Evolutionary conservation across 1,284 basidiomycete genomes (phyloP), one percentile per base, ranked within the genome.

Genomic region (Ceratobasidium sp.): DNA sequence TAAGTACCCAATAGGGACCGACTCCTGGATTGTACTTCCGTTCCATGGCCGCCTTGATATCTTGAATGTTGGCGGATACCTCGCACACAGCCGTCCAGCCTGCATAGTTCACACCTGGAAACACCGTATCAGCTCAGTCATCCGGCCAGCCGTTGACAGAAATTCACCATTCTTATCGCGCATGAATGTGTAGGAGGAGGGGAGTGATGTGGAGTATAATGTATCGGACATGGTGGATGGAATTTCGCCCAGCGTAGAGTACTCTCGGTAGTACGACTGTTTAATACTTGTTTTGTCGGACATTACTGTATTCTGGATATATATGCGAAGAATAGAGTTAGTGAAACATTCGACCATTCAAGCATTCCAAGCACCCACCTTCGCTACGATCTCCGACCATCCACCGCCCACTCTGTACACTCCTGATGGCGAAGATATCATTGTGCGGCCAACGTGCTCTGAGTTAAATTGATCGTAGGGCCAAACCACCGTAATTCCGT

Each of bases 321-420:
- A 14, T 13, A 11, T 11, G 46, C 31, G 2, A n/a, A n/a, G n/a
- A n/a, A 31, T 11, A 19, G 2, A 6, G 3, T 34, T 6, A 6
- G 31, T 34, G 2, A 34, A 34, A 34, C 31, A 34, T 2, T 6
- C 31, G 27, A 56, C 6, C 5, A 11, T 56, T 16, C 9, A 4
- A 14, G 46, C 46, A 48, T 48, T 16, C 3, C n/a, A 48, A 48
- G 22, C n/a, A n/a, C n/a, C n/a, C 22, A 65, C 63, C 63, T 65
- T 22, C 7, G 24, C 48, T n/a, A 65, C 46, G n/a, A 65, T 65
- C 31, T 65, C 48, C 0, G 43, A 65, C 63, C 63, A 65, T 9
- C 48, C 46, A 14, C 27, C 63, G 6, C 2, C 13, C 1, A 65
- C 27, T 1, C 8, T 29, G 13, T 22, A 29, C 1, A 1, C 7